Evolutionary conservation across 2,329 filamentous ascomycete species (phyloP).

Genomic region (Xylariaceae sp.): DNA sequence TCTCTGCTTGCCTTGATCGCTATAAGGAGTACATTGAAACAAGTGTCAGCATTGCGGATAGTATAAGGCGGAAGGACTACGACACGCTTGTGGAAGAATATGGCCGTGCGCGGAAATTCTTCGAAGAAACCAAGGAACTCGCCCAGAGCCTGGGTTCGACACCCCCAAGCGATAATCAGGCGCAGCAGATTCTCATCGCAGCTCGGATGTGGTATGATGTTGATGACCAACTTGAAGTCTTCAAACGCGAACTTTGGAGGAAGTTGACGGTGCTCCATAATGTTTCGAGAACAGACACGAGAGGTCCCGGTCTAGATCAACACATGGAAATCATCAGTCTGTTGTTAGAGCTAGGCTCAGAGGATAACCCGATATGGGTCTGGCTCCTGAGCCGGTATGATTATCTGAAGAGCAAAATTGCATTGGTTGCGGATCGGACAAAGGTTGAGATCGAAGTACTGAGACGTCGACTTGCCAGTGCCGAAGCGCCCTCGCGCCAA

Average conservation of each 20-base stretch:
- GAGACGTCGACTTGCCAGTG: slow-evolving; percentile 71
- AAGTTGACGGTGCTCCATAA: slow-evolving; percentile 67
- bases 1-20: slow-evolving; percentile 70
- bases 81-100: slow-evolving; percentile 85
- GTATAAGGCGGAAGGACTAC: slow-evolving; percentile 87
- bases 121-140: slow-evolving; percentile 70
- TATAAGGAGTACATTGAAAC: slow-evolving; percentile 81
- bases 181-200: slow-evolving; percentile 82
- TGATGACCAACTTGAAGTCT: slow-evolving; percentile 75
- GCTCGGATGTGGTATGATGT: slow-evolving; percentile 95
- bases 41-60: slow-evolving; percentile 70
- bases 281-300: slow-evolving; percentile 44
- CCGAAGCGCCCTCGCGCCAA: slow-evolving; percentile 65
- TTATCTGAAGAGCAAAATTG: slow-evolving; percentile 81
- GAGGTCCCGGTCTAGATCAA: slow-evolving; percentile 64
- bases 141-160: slow-evolving; percentile 52
- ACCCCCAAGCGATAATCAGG: slow-evolving; percentile 68
- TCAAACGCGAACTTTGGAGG: slow-evolving; percentile 89
- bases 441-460: slow-evolving; percentile 90
- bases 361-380: slow-evolving; percentile 94
- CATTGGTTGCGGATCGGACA: slow-evolving; percentile 73
- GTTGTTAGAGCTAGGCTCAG: slow-evolving; percentile 86
- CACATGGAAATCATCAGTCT: slow-evolving; percentile 89
- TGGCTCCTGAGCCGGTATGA: slow-evolving; percentile 91
- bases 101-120: slow-evolving; percentile 73